Evolutionary conservation across 2,329 filamentous ascomycete species (phyloP).

Genomic region (Hypoxylon sp.): DNA sequence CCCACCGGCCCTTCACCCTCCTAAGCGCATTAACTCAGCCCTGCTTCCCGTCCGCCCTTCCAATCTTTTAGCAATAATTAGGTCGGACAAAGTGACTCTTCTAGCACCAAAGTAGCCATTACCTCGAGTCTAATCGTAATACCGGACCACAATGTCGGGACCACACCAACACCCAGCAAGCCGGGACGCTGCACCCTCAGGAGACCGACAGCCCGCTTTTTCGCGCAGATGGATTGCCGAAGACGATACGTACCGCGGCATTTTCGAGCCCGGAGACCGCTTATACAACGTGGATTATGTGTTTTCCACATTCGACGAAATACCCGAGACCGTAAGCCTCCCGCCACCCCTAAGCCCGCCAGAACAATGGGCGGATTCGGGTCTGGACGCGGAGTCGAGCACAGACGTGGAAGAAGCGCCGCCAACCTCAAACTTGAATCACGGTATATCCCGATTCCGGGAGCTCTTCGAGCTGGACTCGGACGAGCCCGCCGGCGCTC

Average conservation of each 20-base stretch:
- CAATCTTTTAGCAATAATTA: neutral
- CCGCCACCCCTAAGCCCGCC: neutral
- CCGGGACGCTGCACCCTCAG: neutral
- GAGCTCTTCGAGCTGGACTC: neutral
- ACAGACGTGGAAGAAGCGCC: neutral
- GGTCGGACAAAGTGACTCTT: neutral
- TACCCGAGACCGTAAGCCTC: neutral
- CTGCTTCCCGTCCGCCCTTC: neutral
- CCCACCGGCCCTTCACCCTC: neutral
- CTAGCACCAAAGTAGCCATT: neutral
- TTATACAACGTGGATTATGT: neutral
- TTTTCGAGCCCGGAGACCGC: no score
- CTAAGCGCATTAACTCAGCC: neutral
- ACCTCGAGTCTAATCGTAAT: neutral
- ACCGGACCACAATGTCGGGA: neutral
- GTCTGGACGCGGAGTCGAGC: neutral
- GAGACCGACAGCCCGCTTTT: neutral
- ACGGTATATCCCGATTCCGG: neutral
- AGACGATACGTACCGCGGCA: constrained; percentile 6
- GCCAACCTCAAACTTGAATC: neutral
- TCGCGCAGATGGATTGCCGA: constrained; percentile 1
- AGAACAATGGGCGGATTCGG: neutral
- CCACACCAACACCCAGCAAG: neutral
- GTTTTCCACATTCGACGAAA: neutral
- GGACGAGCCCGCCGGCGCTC: neutral